A percentile compares a stretch with the other conserved stretches of the same genome.
Conservation (phyloP, 495 filamentous ascomycete species). For the Penicillium herquei region DNA sequence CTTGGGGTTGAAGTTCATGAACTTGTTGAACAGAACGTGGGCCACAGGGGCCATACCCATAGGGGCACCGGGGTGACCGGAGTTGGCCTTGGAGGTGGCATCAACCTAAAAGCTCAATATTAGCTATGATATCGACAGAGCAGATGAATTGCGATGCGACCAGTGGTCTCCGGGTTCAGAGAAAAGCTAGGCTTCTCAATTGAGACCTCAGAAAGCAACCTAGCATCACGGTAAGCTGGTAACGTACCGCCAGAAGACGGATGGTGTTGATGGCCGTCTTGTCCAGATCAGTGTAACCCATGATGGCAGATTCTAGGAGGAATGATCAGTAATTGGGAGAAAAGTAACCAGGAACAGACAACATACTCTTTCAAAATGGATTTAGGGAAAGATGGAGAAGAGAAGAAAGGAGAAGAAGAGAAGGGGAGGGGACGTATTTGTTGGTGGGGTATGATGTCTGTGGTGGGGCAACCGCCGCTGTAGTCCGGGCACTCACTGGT, state of each 20-base stretch:
- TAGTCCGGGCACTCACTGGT: neutral
- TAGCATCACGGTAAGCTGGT: slow-evolving; percentile 1
- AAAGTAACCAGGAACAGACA: neutral
- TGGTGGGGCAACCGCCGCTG: slow-evolving; percentile 22
- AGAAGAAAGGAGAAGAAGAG: slow-evolving; percentile 22
- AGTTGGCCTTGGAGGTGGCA: slow-evolving; percentile 95
- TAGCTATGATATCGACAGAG: slow-evolving; percentile 10
- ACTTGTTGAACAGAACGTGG: slow-evolving; percentile 97
- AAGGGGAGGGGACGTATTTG: slow-evolving; percentile 31
- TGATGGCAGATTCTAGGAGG: slow-evolving; percentile 56
- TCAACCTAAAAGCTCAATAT: slow-evolving; percentile 65
- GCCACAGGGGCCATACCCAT: slow-evolving; percentile 99
- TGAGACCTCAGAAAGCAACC: neutral
- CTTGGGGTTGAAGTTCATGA: slow-evolving; percentile 99
- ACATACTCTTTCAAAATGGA: slow-evolving; percentile 13
- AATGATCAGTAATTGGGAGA: slow-evolving; percentile 22
- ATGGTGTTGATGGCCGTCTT: slow-evolving; percentile 96
- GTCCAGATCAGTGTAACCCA: slow-evolving; percentile 86
- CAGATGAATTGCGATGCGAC: neutral
- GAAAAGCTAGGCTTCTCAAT: neutral
- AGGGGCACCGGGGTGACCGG: slow-evolving; percentile 96
- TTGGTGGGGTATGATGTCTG: slow-evolving; percentile 40
- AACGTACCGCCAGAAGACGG: slow-evolving; percentile 81
- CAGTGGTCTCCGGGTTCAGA: neutral
- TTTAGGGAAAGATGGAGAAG: slow-evolving; percentile 17